Base-by-base conservation (phyloP, 768 basidiomycete genomes). In the Naganishia vishniacii region DNA sequence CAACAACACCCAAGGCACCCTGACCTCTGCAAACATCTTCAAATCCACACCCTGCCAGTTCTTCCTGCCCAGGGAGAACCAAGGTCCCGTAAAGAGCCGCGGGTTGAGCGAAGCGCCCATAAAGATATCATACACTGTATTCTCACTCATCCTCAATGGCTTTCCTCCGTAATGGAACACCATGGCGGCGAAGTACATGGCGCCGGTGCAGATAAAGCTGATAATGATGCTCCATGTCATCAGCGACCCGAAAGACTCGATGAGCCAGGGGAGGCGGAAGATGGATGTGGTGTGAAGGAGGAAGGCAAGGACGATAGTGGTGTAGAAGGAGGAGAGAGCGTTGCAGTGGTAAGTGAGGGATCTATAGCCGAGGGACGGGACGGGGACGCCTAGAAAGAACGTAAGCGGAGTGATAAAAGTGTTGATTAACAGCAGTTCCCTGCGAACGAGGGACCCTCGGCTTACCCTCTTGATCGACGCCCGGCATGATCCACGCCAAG, bases 11-110 rank as follows among this genome's bases (percentile, higher is more conserved):
- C 95, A 99, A 4, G 93, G 91, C 69, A 99, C 88, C 53, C 95
- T 85, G 65, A 97, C 90, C 73, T 95, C 92, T 4, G 89, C 89
- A 86, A 91, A 99, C 93, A 98, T 97, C 79, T 99, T 99, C 72
- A 99, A 80, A 78, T 98, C 94, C 67, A 99, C 83, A 20, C 83
- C 81, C 7, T 91, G 91, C 65, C 65, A 67, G 41, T 61, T 51
- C 53, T 67, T 67, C 45, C 65, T 47, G 18, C 61, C 60, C 12
- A 67, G 28, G 3, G 51, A 20, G 25, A 34, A 56, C 23, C 41
- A 12, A 20, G 26, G 29, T 25, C 40, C 49, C 3, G 65, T 67
- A 25, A 67, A 67, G 66, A 99, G 82, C 64, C 94, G 85, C 7
- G 95, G 95, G 79, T 98, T 99, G 67, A 99, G 81, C 59, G 83